Evolutionary conservation across 2,329 filamentous ascomycete species (phyloP).

Genomic region (Escovopsis sp.): DNA sequence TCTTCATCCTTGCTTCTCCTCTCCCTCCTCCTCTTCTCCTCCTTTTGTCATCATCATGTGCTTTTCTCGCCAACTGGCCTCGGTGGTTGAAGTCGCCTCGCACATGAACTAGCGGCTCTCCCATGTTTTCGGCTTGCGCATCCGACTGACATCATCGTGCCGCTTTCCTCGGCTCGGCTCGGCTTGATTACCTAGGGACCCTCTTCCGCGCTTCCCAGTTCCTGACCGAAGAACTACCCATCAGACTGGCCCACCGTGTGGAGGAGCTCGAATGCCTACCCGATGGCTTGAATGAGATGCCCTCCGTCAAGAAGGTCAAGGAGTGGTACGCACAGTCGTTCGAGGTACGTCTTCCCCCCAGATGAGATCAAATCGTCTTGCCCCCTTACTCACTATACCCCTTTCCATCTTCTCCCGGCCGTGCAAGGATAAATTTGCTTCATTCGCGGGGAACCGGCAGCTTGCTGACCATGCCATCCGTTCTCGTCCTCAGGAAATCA

Average conservation of each 20-base stretch:
- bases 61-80: no score
- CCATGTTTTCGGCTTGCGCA: no score
- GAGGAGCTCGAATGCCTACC: constrained; percentile 85
- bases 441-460: not conserved
- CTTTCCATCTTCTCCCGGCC: not conserved
- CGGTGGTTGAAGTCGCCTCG: no score
- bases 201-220: constrained; percentile 97
- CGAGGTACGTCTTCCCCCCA: no score
- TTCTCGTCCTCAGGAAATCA: constrained; percentile 62
- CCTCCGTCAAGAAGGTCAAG: constrained; percentile 83
- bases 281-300: constrained; percentile 95
- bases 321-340: constrained; percentile 99
- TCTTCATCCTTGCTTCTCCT: constrained; percentile 38
- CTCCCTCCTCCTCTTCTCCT: not conserved
- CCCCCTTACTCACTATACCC: not conserved
- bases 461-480: not conserved
- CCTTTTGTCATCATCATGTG: no score
- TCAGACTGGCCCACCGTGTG: constrained; percentile 88
- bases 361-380: no score
- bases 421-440: not conserved
- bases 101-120: no score
- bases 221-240: constrained; percentile 93
- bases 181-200: constrained; percentile 57
- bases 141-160: not conserved
- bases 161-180: constrained; percentile 5